Conservation (phyloP, 768 basidiomycete species). For the Rhodocollybia butyracea region DNA sequence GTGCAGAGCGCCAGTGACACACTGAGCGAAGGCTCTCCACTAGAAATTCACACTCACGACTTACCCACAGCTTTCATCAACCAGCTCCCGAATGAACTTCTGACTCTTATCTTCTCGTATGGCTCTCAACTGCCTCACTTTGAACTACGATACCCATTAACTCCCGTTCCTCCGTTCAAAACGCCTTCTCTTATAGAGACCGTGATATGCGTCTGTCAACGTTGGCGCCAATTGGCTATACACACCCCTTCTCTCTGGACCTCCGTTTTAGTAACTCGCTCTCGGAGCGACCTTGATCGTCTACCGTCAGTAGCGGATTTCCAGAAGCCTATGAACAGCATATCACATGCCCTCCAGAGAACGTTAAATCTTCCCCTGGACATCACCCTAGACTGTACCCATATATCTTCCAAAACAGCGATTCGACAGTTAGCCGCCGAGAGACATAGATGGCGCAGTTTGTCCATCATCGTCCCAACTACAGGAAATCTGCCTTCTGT, state of each 20-base stretch:
- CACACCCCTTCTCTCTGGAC: slow-evolving; percentile 12
- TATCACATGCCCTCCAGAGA: slow-evolving; percentile 7
- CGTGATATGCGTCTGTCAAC: slow-evolving; percentile 10
- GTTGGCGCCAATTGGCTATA: slow-evolving; percentile 11
- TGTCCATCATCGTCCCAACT: slow-evolving; percentile 8
- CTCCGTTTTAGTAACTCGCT: slow-evolving; percentile 6
- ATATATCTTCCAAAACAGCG: slow-evolving; percentile 5
- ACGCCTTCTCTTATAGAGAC: slow-evolving; percentile 9
- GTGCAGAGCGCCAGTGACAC: slow-evolving; percentile 4
- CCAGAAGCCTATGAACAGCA: slow-evolving; percentile 9
- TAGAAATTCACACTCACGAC: not conserved
- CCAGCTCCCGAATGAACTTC: slow-evolving; percentile 13
- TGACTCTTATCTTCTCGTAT: slow-evolving; percentile 11
- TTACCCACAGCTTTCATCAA: slow-evolving; percentile 9
- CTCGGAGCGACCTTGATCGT: slow-evolving; percentile 7
- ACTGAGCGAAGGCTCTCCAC: not conserved
- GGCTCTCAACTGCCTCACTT: slow-evolving; percentile 8
- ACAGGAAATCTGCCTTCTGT: slow-evolving; percentile 4
- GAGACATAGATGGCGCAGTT: slow-evolving; percentile 6
- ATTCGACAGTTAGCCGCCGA: slow-evolving; percentile 7
- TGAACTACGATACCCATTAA: slow-evolving; percentile 10
- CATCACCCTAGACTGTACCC: slow-evolving; percentile 9
- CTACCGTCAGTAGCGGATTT: slow-evolving; percentile 9
- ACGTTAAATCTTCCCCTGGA: slow-evolving; percentile 10
- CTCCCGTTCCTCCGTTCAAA: slow-evolving; percentile 4